Evolutionary conservation across 805 yeast genomes (phyloP), one percentile per base, ranked within the genome.

Genomic region (Spathaspora hagerdaliae): DNA sequence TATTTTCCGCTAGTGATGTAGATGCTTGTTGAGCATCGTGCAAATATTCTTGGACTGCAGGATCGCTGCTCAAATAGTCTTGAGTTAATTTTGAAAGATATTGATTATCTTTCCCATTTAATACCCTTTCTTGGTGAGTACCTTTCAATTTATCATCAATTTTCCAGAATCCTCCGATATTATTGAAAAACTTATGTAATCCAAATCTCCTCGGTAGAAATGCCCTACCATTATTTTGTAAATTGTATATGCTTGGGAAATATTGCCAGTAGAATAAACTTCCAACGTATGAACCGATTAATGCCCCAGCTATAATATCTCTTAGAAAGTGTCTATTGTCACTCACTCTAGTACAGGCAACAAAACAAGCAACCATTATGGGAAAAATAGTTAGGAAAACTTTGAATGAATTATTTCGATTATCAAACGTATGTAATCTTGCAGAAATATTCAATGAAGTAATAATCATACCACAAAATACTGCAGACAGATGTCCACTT

Each of bases 321-420:
- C 57, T 27, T 3, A 70, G 42, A 44, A 64, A 70, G 52, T 75
- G 79, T 32, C 78, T 55, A 51, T 74, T 70, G 48, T 75, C 80
- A n/a, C 79, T 70, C n/a, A 69, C 58, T 44, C 79, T 55, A 2
- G 79, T 66, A 19, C 67, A 59, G 0, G 75, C 53, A 2, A 75
- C 65, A 37, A 58, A 54, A 1, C 60, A 41, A 0, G 78, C 70
- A 3, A 66, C 33, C 10, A 59, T 46, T 4, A 67, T 47, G 0
- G 79, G 79, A 2, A 63, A n/a, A 2, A 69, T 38, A 1, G 67
- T 58, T 5, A 64, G 11, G 0, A 72, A 31, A 0, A 64, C 50
- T 42, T 70, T 70, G 41, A 60, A 51, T 7, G 71, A 59, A 6
- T 64, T 54, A 1, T 70, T 69, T 36, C 72, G 54, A 7, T 58